Evolutionary conservation across 2,329 filamentous ascomycete species (phyloP), one percentile per base, ranked within the genome.

Genomic region (Penicillium palitans): DNA sequence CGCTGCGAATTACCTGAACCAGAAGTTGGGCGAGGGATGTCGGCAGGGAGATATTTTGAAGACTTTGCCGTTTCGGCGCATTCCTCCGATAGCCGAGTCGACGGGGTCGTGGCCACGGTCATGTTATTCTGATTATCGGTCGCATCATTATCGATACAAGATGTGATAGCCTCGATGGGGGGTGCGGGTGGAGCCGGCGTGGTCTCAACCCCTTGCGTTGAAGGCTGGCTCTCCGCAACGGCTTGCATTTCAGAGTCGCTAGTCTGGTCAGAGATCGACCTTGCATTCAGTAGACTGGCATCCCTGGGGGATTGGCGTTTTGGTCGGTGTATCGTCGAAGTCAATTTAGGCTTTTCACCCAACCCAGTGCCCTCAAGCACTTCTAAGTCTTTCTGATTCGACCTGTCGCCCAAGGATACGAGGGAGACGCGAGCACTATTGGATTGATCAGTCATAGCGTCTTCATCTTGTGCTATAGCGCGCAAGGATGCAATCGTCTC

Each of bases 281-380:
- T 59, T 54, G 64, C 61, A 58, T 67, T 62, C 45, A 61, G 59
- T 19, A 52, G 60, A 24, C 62, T 51, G 55, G 60, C 41, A 55
- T 70, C 69, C 58, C 52, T 70, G 59, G 68, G 71, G 31, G 68
- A 51, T 51, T 66, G 70, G 44, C 69, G 68, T 55, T 64, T 70
- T 17, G 72, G 72, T 56, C 71, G 67, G 52, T 73, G 68, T 41
- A 68, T 61, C 19, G 65, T 61, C 50, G 60, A 66, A 25, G 64
- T 62, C 53, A 68, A 50, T 52, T 59, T 70, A 7, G 70, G 70
- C 55, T 69, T 69, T 49, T 73, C 72, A 37, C 61, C 61, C 55
- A 66, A 67, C 24, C 71, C 72, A 45, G 65, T 69, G 10, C 69
- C 73, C 59, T 74, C 72, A 40, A 75, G 70, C 4, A 70, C 52